Percentiles rank a stretch among this genome's conserved stretches.
phyloP scores from a whole-genome alignment of 345 rosid species.

The Ailanthus altissimus region DNA sequence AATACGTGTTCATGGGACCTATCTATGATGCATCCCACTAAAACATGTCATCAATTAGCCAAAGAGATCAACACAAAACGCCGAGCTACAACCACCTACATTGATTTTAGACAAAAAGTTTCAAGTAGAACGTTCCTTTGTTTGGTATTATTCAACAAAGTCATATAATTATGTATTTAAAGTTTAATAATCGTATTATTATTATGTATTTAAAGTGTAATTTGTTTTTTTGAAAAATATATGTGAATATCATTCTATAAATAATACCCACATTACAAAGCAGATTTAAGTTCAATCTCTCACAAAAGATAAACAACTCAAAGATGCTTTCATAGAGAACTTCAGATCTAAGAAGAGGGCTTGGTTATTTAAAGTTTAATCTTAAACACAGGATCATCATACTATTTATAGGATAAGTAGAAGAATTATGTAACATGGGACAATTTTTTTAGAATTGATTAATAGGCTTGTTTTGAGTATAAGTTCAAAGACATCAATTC shows the following conservation, averaged over 20 bases:
- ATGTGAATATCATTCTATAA: too few species aligned
- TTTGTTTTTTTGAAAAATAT: too few species aligned
- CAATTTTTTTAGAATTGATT: background rate
- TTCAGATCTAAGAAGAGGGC: too few species aligned
- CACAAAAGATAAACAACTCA: too few species aligned
- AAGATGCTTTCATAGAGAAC: too few species aligned
- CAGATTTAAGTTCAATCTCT: too few species aligned
- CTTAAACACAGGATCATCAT: background rate
- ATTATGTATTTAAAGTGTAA: too few species aligned
- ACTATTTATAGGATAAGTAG: too few species aligned
- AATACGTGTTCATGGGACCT: constrained; percentile 21
- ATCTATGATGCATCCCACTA: constrained; percentile 22
- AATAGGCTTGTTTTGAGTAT: background rate
- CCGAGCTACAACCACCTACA: constrained; percentile 15
- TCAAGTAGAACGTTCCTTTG: background rate
- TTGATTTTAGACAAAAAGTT: background rate
- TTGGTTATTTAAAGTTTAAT: too few species aligned
- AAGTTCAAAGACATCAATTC: background rate
- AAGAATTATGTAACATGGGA: too few species aligned
- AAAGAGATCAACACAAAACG: constrained; percentile 17
- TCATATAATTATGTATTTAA: background rate
- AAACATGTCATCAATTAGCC: constrained; percentile 20
- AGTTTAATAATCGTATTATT: background rate
- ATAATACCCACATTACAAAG: too few species aligned
- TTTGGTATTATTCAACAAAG: background rate